These are phyloP conservation scores for Termitomyces heimii DNA, from an alignment of 768 basidiomycete species.

Conservation along the genomic window DNA sequence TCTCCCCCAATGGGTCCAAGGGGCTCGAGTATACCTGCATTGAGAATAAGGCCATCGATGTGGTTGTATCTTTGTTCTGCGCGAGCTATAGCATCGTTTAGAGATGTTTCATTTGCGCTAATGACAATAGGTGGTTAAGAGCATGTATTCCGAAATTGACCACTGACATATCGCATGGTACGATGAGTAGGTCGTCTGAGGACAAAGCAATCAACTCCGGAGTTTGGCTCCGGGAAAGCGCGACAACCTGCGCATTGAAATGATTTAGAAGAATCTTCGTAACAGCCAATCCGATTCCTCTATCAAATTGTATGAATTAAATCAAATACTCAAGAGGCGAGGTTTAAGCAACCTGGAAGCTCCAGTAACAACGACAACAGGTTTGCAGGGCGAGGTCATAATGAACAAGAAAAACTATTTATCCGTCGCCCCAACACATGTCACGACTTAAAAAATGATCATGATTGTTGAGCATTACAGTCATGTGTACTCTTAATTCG, in stretches of 20 bases:
- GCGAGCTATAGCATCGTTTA: constrained; percentile 49
- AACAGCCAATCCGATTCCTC: constrained; percentile 76
- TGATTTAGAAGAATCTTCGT: constrained; percentile 57
- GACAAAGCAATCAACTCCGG: constrained; percentile 55
- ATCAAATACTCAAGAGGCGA: neutral
- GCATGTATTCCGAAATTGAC: constrained; percentile 1
- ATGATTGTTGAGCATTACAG: no score
- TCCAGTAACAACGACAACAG: constrained; percentile 77
- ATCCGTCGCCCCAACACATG: no score
- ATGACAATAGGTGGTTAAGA: constrained; percentile 1
- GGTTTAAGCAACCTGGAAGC: constrained; percentile 58
- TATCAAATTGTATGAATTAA: constrained; percentile 15
- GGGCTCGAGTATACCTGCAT: constrained; percentile 77
- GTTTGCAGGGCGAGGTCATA: constrained; percentile 22
- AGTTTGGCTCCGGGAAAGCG: constrained; percentile 66
- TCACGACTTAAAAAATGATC: neutral
- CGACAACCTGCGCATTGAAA: constrained; percentile 64
- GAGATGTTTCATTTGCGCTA: constrained; percentile 55
- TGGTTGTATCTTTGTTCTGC: constrained; percentile 50
- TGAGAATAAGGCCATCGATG: constrained; percentile 77
- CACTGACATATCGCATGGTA: constrained; percentile 76
- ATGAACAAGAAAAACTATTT: neutral
- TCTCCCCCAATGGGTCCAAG: constrained; percentile 51
- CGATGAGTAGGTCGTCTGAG: constrained; percentile 40
- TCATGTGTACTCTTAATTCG: neutral